Evolutionary conservation across 805 yeast species (phyloP), one percentile per base, ranked within the genome.

Genomic region (Lachancea sp.): DNA sequence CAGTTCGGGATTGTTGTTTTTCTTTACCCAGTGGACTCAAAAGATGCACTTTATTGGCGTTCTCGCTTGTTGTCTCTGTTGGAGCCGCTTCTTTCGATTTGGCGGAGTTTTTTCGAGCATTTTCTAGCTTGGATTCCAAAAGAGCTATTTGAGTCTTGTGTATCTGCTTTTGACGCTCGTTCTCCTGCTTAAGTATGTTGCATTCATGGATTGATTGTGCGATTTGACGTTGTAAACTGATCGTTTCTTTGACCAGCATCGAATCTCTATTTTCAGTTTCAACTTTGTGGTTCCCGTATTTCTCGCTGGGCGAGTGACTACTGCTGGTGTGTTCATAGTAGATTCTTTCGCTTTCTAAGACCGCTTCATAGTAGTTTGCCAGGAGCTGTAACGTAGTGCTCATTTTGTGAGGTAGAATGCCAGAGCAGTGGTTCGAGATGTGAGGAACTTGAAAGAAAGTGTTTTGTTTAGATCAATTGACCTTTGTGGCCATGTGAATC

Each of bases 171-270:
- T 60, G 47, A 17, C 50, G 56, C 16, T 62, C 66, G n/a, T 61
- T 55, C 29, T 65, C 63, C 31, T 55, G 56, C 26, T 55, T 59
- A 9, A 63, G 44, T 11, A 52, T 51, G 22, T 59, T 62, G 4
- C 68, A 27, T 33, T 68, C 68, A 3, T 59, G 41, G n/a, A 60
- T 65, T 25, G 69, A 41, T 44, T 58, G 64, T 13, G 60, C 48
- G 5, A 68, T 42, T 47, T 68, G 71, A 13, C 56, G 60, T 49
- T 68, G 70, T 20, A 69, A 51, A 3, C 54, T 35, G n/a, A 60
- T 42, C 41, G 62, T 63, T 42, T 67, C 71, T 41, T 60, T 60
- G 18, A 54, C 59, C 33, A 40, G 50, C 49, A 22, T 55, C 54
- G 42, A 45, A 33, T 45, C 50, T 25, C 35, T 25, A 11, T 32